Percentiles rank a stretch among this genome's conserved stretches.
phyloP scores from a whole-genome alignment of 2,329 filamentous ascomycete species.

The Phialophora verrucosa region DNA sequence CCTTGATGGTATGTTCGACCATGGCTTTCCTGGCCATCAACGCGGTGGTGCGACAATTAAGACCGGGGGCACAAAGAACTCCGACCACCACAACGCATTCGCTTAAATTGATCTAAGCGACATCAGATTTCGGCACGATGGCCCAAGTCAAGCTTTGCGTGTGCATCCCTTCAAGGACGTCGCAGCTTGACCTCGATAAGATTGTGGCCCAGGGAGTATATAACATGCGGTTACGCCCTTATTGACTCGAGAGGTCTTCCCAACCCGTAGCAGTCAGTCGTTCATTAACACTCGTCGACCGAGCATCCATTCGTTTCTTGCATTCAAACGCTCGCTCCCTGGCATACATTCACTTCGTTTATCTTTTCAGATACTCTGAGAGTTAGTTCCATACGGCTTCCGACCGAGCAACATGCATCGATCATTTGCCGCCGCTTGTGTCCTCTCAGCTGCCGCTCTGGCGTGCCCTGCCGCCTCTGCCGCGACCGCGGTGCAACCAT shows the following conservation, averaged over 20 bases:
- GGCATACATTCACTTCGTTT: slow-evolving; percentile 12
- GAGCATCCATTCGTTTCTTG: slow-evolving; percentile 30
- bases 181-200: neutral
- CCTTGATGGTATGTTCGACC: slow-evolving; percentile 1
- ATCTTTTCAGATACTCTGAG: neutral
- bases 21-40: slow-evolving; percentile 13
- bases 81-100: slow-evolving; percentile 12
- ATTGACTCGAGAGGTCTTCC: neutral
- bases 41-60: slow-evolving; percentile 26
- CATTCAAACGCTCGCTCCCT: slow-evolving; percentile 11
- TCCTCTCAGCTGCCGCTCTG: slow-evolving; percentile 25
- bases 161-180: neutral
- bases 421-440: slow-evolving; percentile 12
- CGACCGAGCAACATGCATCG: slow-evolving; percentile 25
- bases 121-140: slow-evolving; percentile 18
- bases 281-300: slow-evolving; percentile 34
- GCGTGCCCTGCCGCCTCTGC: slow-evolving; percentile 19
- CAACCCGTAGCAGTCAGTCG: slow-evolving; percentile 22
- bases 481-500: slow-evolving; percentile 23
- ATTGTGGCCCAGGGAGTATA: slow-evolving; percentile 2
- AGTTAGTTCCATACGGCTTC: neutral
- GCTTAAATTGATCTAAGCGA: slow-evolving; percentile 22
- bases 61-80: neutral
- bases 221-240: neutral
- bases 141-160: neutral